A percentile compares a stretch with the other conserved stretches of the same genome.
Conservation (phyloP, 1,284 basidiomycete species). For the Rhodotorula mucilaginosa region DNA sequence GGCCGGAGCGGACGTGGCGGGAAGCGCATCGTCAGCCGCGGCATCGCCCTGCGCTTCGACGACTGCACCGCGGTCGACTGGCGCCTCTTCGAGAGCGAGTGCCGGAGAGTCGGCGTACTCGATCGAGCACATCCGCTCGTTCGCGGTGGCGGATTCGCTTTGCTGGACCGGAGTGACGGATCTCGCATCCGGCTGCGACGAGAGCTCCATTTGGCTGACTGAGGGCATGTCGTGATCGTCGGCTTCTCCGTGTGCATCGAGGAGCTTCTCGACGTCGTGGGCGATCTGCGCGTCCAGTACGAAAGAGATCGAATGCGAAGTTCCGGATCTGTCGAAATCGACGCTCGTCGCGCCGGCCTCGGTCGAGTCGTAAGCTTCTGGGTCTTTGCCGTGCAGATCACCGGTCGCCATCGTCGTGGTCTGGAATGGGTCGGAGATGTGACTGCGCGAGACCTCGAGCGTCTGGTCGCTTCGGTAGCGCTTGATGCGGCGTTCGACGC, state of each 20-base stretch:
- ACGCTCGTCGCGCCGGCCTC: neutral
- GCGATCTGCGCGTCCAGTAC: neutral
- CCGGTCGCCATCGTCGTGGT: slow-evolving; percentile 1
- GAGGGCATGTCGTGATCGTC: neutral
- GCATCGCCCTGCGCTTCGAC: no score
- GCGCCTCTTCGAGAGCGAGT: no score
- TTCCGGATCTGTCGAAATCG: no score
- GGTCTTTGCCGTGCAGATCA: neutral
- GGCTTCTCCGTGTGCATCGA: neutral
- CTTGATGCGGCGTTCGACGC: slow-evolving; percentile 81
- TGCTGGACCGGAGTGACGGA: no score
- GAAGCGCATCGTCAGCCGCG: no score
- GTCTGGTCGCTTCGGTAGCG: slow-evolving; percentile 68
- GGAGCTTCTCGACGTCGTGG: neutral
- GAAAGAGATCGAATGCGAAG: neutral
- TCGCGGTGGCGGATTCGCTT: neutral
- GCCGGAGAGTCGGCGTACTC: no score
- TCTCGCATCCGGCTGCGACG: neutral
- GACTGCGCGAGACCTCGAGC: slow-evolving; percentile 23
- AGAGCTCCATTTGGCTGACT: neutral
- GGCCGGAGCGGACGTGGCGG: no score
- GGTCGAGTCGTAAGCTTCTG: slow-evolving; percentile 6
- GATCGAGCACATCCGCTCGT: no score
- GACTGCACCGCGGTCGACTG: no score
- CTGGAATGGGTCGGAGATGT: neutral